phyloP scores from a whole-genome alignment of 1,284 basidiomycete species.

The Rhodotorula sp. region DNA sequence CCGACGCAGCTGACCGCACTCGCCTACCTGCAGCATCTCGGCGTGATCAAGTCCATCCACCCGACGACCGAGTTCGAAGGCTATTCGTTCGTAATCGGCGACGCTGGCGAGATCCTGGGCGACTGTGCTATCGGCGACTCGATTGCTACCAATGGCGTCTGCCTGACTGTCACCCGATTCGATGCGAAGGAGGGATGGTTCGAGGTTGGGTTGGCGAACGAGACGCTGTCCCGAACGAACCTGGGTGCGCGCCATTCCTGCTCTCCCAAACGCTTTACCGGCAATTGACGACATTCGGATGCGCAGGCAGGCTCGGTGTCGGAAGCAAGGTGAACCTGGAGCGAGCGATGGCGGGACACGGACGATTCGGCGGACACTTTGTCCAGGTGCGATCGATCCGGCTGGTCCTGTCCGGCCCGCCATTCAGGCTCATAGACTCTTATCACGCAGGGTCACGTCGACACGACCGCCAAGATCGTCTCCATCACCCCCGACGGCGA shows the following conservation, averaged over 20 bases:
- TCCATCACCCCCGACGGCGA: conserved; percentile 74
- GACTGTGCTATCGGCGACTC: conserved; percentile 94
- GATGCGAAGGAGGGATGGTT: conserved; percentile 71
- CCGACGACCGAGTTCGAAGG: conserved; percentile 55
- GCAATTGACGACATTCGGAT: neutral
- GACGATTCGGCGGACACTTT: conserved; percentile 93
- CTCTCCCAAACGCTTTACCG: neutral
- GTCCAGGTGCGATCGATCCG: conserved; percentile 91
- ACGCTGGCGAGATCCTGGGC: conserved; percentile 71
- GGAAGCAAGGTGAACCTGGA: conserved; percentile 89
- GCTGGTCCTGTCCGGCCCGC: too few relatives aligned
- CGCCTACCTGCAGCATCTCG: conserved; percentile 62
- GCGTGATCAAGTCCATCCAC: conserved; percentile 62
- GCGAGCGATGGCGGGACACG: conserved; percentile 88
- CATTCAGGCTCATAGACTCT: too few relatives aligned
- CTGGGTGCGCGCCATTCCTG: conserved; percentile 60
- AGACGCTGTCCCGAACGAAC: conserved; percentile 88
- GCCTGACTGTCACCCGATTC: conserved; percentile 88
- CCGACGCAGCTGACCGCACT: neutral
- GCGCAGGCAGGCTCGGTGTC: conserved; percentile 67
- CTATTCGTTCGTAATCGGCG: conserved; percentile 76
- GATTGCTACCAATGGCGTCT: conserved; percentile 79
- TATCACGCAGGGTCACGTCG: conserved; percentile 75
- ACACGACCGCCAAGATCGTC: conserved; percentile 75
- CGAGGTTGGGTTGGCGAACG: conserved; percentile 74